A percentile compares a stretch with the other conserved stretches of the same genome.
Evolutionary conservation across 768 basidiomycete species (phyloP).

Genomic region (Hygrocybe coccinea): DNA sequence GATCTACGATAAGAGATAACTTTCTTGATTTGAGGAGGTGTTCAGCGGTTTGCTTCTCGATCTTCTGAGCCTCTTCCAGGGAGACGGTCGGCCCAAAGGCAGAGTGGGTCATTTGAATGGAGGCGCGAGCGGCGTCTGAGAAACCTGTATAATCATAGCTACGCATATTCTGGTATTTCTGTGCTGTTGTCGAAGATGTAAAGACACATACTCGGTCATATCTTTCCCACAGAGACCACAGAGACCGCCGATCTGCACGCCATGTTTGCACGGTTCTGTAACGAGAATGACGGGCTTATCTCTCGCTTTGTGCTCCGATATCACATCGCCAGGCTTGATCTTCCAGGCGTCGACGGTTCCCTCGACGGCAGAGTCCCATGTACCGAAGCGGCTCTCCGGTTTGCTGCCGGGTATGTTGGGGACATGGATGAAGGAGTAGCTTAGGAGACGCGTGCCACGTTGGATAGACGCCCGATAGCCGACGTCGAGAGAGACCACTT

Average conservation of each 20-base stretch:
- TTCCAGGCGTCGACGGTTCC: slow-evolving; percentile 74
- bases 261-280: slow-evolving; percentile 93
- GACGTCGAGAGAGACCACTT: slow-evolving; percentile 64
- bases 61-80: slow-evolving; percentile 82
- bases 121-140: slow-evolving; percentile 80
- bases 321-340: slow-evolving; percentile 57
- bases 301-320: slow-evolving; percentile 54
- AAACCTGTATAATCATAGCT: slow-evolving; percentile 84
- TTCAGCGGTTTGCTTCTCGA: slow-evolving; percentile 78
- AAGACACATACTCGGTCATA: slow-evolving; percentile 70
- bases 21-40: slow-evolving; percentile 71
- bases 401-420: slow-evolving; percentile 40
- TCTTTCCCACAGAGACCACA: slow-evolving; percentile 96
- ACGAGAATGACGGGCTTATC: slow-evolving; percentile 61
- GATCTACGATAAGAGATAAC: slow-evolving; percentile 93
- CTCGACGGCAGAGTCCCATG: slow-evolving; percentile 86
- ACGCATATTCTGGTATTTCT: slow-evolving; percentile 11
- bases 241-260: slow-evolving; percentile 85
- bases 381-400: slow-evolving; percentile 73
- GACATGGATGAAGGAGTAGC: slow-evolving; percentile 72
- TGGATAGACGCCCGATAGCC: slow-evolving; percentile 41
- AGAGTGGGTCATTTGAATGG: slow-evolving; percentile 92
- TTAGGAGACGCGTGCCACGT: slow-evolving; percentile 75
- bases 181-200: slow-evolving; percentile 7
- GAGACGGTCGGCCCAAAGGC: slow-evolving; percentile 89